Evolutionary conservation across 2,329 filamentous ascomycete species (phyloP), one percentile per base, ranked within the genome.

Genomic region (Septoria petroselini): DNA sequence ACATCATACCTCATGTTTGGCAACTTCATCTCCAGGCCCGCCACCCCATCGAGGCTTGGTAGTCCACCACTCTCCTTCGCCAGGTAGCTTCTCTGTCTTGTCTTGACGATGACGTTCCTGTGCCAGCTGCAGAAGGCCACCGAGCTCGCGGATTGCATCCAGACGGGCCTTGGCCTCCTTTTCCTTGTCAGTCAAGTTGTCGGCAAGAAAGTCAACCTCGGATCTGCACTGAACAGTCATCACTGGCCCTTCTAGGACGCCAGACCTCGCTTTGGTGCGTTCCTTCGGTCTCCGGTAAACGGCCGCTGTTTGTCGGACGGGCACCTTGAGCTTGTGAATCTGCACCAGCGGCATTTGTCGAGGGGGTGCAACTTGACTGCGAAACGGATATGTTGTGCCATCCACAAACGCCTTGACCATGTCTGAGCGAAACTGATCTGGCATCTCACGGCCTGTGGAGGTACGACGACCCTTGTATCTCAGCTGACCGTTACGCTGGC

Each of bases 41-140:
- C 79, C 80, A 43, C 81, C 80, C 73, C 79, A 83, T 45, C 81
- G 72, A 19, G 76, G 73, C 43, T 67, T 71, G 2, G 68, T 73
- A 2, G 79, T 77, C 78, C 79, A 84, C 81, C 81, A 84, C 59
- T 79, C 74, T 2, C 76, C 77, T 56, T 79, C 74, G 1, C 79
- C 78, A 3, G 77, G 72, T 43, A 67, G 72, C 41, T 66, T 62
- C 57, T 81, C 77, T 1, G 60, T 60, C 45, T 67, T 70, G 0
- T 78, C 80, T 59, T 83, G 73, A 43, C 80, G 71, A n/a, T 72
- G 72, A 30, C 81, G 73, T 63, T 84, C 80, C 62, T 84, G 79
- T 1, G 81, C 81, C 2, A 82, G 62, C 15, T 80, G 69, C 11
- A 84, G 67, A 65, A 83, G 68, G 1, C 73, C 76, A 4, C 78